Base-by-base conservation (phyloP, 225 moss, liverwort and hornwort species). In the Straminergon stramineum region DNA sequence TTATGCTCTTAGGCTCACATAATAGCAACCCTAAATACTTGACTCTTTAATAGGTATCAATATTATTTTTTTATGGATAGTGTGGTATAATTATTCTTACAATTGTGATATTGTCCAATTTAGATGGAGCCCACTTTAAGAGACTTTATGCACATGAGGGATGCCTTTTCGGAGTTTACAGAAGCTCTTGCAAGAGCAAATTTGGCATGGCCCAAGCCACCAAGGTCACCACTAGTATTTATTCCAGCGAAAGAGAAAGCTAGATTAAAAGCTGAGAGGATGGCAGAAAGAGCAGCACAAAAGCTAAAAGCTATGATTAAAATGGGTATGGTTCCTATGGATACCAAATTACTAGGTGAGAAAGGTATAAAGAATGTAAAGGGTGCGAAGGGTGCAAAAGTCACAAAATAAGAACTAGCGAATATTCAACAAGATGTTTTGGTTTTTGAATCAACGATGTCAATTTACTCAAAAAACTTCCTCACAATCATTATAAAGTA, bases 231-330 rank as follows among this genome's bases (percentile, higher is more conserved):
- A 10, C 58, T 84, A 18, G 60, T 80, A 6, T 88, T 85, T 66
- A 82, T 92, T 45, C 79, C 84, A 7, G 68, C 84, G 6, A 91
- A 91, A 74, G 92, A 92, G 6, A 92, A 91, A 69, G 89, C 89
- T 14, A 84, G 84, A 82, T 76, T 89, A 32, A 92, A 88, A 87
- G 89, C 64, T 20, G 37, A 91, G 18, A 78, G 66, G 7, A 84
- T 89, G 86, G 92, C 84, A 4, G 7, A 48, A 70, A 87, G n/a
- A 75, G 65, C 71, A 4, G 52, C 79, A 17, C 70, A 87, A 66
- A 90, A 88, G 37, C 60, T 90, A 1, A 90, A 90, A 43, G 87
- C 90, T 7, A 81, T 81, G 81, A 92, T 90, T 11, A 92, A 90
- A 2, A 91, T 91, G 89, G 91, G 79, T 39, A 89, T 87, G 13